Base-by-base conservation (phyloP, 176 grass and related monocot genomes). In the Avena eriantha region DNA sequence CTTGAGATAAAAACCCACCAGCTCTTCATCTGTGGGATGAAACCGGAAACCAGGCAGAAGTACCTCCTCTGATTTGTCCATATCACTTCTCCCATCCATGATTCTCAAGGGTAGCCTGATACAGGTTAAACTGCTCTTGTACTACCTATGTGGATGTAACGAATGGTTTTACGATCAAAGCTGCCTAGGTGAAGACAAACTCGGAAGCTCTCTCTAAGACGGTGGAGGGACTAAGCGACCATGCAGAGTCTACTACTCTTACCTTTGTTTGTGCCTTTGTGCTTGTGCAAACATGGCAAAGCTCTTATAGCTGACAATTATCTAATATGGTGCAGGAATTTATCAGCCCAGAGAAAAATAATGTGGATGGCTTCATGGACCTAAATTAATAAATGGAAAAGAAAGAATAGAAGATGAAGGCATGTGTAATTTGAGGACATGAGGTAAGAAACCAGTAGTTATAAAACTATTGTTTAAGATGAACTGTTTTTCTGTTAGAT, bases 11-110 rank as follows among this genome's bases (percentile, higher is more conserved):
- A 94, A 94, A 35, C 78, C 60, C 13, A 92, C 72, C 6, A 94
- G 78, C 18, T 94, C 92, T 87, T 94, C 92, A 88, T 94, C 92
- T 67, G 92, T 94, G 29, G 92, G 89, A 75, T 94, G 87, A 84
- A 91, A 94, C 47, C 92, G 81, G 70, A 94, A 91, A 77, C 89
- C 92, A 36, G 89, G 89, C 73, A 94, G 85, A 70, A 94, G 79
- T 57, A 89, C 82, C 21, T 94, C 92, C 51, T 94, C 89, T 82
- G 76, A 73, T 57, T 89, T 94, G 48, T 76, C 73, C 84, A 83
- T 69, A 60, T 87, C 78, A 92, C 63, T 80, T 87, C 76, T 91
- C 48, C 87, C 87, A 74, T 85, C 92, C 78, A 87, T 87, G 39
- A 26, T 35, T 66, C 66, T 63, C 39, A 61, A n/a, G 26, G 63